phyloP scores from a whole-genome alignment of 73 alveolate species.

The Durusdinium trenchii region DNA sequence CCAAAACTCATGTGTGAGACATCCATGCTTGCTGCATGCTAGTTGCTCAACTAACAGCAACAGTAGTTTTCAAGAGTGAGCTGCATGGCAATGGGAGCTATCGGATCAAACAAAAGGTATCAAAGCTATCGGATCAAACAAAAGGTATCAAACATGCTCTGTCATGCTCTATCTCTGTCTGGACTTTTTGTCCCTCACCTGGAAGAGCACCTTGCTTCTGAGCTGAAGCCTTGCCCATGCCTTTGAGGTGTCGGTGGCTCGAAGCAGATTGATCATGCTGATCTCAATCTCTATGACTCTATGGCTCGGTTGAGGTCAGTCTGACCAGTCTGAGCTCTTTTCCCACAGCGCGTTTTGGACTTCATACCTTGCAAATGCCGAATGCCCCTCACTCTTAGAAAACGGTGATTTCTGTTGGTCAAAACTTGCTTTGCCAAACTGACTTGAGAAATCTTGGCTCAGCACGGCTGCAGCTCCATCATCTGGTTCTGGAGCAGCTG shows the following conservation, averaged over 20 bases:
- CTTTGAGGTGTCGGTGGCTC: not conserved
- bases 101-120: too few relatives aligned
- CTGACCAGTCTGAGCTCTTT: not conserved
- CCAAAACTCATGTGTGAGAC: too few relatives aligned
- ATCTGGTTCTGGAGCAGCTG: not conserved
- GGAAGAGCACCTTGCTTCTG: not conserved
- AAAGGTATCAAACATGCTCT: too few relatives aligned
- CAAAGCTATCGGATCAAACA: too few relatives aligned
- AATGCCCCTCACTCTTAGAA: not conserved
- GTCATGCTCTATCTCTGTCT: too few relatives aligned
- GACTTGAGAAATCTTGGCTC: not conserved
- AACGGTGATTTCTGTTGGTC: not conserved
- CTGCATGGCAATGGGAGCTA: too few relatives aligned
- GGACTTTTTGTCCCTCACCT: not conserved
- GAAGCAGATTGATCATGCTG: not conserved
- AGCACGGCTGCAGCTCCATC: slow-evolving; percentile 45
- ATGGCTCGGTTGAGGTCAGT: not conserved
- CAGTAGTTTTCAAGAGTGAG: too few relatives aligned
- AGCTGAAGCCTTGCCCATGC: slow-evolving; percentile 61
- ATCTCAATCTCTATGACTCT: not conserved
- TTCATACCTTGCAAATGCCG: slow-evolving; percentile 1
- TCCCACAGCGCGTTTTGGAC: slow-evolving; percentile 35
- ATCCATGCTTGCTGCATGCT: too few relatives aligned
- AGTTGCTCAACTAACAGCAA: too few relatives aligned
- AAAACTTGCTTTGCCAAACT: not conserved